Conservation (phyloP, 2,329 filamentous ascomycete species). For the Fusarium drepaniforme region DNA sequence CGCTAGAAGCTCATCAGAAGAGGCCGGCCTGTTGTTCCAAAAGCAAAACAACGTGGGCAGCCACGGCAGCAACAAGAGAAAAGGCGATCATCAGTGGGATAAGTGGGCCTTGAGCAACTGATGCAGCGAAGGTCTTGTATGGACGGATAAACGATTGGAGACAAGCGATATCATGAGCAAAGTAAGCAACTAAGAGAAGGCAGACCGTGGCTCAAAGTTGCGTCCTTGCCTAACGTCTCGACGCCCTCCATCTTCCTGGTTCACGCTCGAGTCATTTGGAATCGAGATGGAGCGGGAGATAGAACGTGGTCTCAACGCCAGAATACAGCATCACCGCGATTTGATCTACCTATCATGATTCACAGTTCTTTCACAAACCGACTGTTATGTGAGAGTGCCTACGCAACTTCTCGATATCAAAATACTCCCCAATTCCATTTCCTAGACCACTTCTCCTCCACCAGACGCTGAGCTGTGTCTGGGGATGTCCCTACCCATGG, state of each 20-base stretch:
- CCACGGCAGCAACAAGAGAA: conserved; percentile 11
- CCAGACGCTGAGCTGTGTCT: neutral
- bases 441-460: neutral
- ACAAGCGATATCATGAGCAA: conserved; percentile 5
- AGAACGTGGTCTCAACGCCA: conserved; percentile 2
- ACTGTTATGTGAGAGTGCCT: neutral
- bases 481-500: neutral
- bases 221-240: conserved; percentile 1
- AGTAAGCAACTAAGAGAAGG: neutral
- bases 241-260: neutral
- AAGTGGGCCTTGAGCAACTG: neutral
- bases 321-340: neutral
- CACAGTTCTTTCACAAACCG: neutral
- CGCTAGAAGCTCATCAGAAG: conserved; percentile 29
- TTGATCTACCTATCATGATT: neutral
- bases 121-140: neutral
- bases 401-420: neutral
- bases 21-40: conserved; percentile 16
- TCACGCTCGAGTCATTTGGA: conserved; percentile 27
- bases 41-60: conserved; percentile 23
- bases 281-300: conserved; percentile 17
- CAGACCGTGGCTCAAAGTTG: conserved; percentile 9
- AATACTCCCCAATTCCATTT: neutral
- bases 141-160: conserved; percentile 1
- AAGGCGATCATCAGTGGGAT: conserved; percentile 18